Conservation (phyloP, 805 yeast genomes). For the Babjeviella inositovora region DNA sequence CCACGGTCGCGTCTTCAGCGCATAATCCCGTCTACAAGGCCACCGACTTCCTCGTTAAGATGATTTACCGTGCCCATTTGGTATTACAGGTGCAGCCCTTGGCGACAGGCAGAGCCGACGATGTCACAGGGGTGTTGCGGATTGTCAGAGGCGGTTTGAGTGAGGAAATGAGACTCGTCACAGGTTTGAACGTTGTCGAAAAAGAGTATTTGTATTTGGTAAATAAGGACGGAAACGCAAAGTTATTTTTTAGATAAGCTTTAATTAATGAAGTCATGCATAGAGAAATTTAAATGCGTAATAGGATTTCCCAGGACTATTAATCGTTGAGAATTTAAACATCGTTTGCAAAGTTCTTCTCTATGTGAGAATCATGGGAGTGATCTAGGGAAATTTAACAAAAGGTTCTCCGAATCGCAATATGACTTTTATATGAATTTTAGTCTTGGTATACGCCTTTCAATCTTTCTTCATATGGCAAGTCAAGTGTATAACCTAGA, state of each 20-base stretch:
- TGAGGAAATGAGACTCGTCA: conserved; percentile 4
- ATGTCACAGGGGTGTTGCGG: conserved; percentile 58
- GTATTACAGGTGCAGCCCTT: conserved; percentile 49
- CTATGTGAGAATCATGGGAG: no score
- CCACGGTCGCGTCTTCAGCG: conserved; percentile 5
- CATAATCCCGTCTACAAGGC: conserved; percentile 20
- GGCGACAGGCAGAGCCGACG: conserved; percentile 69
- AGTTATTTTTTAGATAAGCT: conserved; percentile 23
- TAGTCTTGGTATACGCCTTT: no score
- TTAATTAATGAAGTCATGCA: no score
- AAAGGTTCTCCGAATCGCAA: no score
- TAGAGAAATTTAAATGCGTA: neutral
- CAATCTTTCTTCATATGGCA: no score
- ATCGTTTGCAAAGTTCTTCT: no score
- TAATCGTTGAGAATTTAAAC: neutral
- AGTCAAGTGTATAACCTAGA: no score
- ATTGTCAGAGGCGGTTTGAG: conserved; percentile 37
- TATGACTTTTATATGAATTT: no score
- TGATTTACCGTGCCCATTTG: conserved; percentile 32
- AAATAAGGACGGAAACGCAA: conserved; percentile 33
- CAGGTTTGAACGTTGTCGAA: conserved; percentile 20
- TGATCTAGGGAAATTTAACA: no score
- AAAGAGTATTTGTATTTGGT: conserved; percentile 48
- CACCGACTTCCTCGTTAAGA: conserved; percentile 26
- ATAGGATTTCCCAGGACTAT: neutral